Percentiles rank a stretch among this genome's conserved stretches.
Evolutionary conservation across 1,139 yeast species (phyloP).

Genomic region (Pichia sp.): DNA sequence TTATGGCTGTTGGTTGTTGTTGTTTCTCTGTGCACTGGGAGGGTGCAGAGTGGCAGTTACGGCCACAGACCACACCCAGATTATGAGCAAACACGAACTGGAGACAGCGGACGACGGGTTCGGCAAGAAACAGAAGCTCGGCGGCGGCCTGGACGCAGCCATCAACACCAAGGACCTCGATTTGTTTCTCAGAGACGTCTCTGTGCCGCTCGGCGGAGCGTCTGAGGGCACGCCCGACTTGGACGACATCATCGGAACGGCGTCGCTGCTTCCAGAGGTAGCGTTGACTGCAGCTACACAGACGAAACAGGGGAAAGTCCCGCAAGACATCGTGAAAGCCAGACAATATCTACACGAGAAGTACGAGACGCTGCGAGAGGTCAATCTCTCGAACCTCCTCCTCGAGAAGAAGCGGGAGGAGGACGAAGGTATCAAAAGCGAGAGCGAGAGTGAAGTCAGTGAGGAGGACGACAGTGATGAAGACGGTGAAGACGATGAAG

Average conservation of each 20-base stretch:
- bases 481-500: neutral
- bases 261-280: too few species aligned
- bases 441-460: slow-evolving; percentile 21
- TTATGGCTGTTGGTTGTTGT: too few species aligned
- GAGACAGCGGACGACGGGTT: neutral
- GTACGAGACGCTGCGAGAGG: slow-evolving; percentile 20
- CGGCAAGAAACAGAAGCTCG: neutral
- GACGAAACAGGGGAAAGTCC: slow-evolving; percentile 7
- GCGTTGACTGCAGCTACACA: too few species aligned
- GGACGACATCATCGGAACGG: slow-evolving; percentile 5
- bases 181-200: slow-evolving; percentile 5
- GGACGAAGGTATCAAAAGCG: slow-evolving; percentile 25
- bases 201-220: slow-evolving; percentile 3
- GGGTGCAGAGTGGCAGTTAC: too few species aligned
- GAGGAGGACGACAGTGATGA: slow-evolving; percentile 5
- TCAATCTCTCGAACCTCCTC: slow-evolving; percentile 23
- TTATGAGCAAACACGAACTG: neutral
- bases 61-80: too few species aligned
- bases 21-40: too few species aligned
- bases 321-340: slow-evolving; percentile 26
- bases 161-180: slow-evolving; percentile 4
- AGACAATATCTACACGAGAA: slow-evolving; percentile 23
- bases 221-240: slow-evolving; percentile 10
- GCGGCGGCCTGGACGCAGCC: neutral
- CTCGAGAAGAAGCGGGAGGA: slow-evolving; percentile 27